Percentiles rank a stretch among this genome's conserved stretches.
These are phyloP conservation scores for Nigrospora oryzae DNA, from an alignment of 2,329 filamentous ascomycete genomes.

Conservation along the genomic window DNA sequence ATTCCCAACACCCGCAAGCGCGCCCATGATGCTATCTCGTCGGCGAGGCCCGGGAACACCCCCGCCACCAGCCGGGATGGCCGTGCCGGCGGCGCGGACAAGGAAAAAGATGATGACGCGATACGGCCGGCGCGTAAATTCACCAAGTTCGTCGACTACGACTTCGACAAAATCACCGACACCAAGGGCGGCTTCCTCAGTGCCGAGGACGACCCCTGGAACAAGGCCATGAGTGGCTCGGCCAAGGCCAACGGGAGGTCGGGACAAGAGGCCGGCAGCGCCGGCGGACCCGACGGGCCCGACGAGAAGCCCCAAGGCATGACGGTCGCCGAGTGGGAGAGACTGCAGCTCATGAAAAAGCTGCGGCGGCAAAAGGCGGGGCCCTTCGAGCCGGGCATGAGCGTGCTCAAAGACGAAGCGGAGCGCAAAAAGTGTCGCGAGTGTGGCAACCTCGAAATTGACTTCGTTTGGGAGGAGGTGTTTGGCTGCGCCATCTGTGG, in stretches of 20 bases:
- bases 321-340: constrained; percentile 87
- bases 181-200: constrained; percentile 93
- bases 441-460: constrained; percentile 77
- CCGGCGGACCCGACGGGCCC: constrained; percentile 22
- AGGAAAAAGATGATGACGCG: constrained; percentile 18
- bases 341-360: constrained; percentile 64
- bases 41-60: constrained; percentile 22
- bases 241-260: constrained; percentile 19
- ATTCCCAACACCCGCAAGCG: constrained; percentile 59
- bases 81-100: constrained; percentile 27
- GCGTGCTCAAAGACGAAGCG: constrained; percentile 55
- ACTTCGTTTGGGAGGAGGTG: constrained; percentile 89
- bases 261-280: constrained; percentile 10
- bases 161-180: constrained; percentile 96
- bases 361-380: constrained; percentile 68
- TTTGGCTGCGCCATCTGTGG: constrained; percentile 71
- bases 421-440: constrained; percentile 72
- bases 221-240: constrained; percentile 60
- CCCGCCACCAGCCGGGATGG: constrained; percentile 63
- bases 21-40: constrained; percentile 54
- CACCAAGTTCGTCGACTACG: constrained; percentile 91
- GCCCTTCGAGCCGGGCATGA: constrained; percentile 84
- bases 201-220: constrained; percentile 85
- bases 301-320: constrained; percentile 76
- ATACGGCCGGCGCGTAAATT: constrained; percentile 81